A percentile compares a stretch with the other conserved stretches of the same genome.
Evolutionary conservation across 805 yeast species (phyloP).

Genomic region (Lachancea cidri): DNA sequence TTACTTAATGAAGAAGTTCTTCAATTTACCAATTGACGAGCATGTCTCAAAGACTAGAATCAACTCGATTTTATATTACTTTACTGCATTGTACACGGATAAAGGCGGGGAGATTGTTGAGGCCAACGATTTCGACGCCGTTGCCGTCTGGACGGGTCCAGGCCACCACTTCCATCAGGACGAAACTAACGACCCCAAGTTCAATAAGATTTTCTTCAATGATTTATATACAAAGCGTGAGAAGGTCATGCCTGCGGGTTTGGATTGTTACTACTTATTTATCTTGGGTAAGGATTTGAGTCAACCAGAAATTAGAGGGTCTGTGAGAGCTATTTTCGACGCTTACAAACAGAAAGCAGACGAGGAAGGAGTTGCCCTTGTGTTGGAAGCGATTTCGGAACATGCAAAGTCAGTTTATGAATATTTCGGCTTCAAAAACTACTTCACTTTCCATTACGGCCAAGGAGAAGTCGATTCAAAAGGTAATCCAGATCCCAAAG

Average conservation of each 20-base stretch:
- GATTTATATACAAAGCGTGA: constrained; percentile 18
- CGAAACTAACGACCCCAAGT: constrained; percentile 24
- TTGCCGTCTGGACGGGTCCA: constrained; percentile 29
- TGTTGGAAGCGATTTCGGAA: constrained; percentile 32
- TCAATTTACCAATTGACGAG: constrained; percentile 22
- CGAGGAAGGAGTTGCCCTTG: constrained; percentile 26
- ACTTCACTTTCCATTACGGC: constrained; percentile 27
- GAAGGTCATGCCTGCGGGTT: constrained; percentile 23
- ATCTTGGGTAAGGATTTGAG: constrained; percentile 31
- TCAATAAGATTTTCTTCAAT: constrained; percentile 28
- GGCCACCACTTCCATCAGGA: constrained; percentile 21
- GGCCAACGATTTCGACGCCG: constrained; percentile 32
- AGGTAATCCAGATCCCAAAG: constrained; percentile 26
- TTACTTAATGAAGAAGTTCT: constrained; percentile 29
- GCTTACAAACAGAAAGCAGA: constrained; percentile 29
- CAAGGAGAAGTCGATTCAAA: constrained; percentile 27
- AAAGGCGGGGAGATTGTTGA: constrained; percentile 31
- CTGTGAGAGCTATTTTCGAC: constrained; percentile 30
- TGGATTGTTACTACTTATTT: constrained; percentile 30
- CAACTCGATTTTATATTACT: constrained; percentile 23
- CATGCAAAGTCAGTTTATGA: constrained; percentile 32
- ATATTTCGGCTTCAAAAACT: constrained; percentile 32
- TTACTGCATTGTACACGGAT: constrained; percentile 24
- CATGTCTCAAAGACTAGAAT: constrained; percentile 21
- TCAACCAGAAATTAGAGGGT: constrained; percentile 26